Percentiles rank a stretch among this genome's conserved stretches.
These are phyloP conservation scores for Sclerotiophoma versabilis DNA, from an alignment of 2,329 filamentous ascomycete genomes.

Conservation along the genomic window DNA sequence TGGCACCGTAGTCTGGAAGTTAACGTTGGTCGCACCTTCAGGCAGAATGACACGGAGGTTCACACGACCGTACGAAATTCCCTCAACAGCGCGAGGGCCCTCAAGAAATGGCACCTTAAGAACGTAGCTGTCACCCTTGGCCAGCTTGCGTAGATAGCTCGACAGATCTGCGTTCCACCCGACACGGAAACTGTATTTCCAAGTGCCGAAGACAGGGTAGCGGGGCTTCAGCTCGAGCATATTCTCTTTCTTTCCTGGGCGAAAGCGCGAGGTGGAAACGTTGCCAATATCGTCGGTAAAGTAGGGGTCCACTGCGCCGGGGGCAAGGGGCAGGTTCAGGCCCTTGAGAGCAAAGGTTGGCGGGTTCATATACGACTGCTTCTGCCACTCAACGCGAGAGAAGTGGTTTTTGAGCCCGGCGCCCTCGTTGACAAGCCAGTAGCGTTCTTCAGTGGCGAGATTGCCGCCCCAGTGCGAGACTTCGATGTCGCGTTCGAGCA, in stretches of 20 bases:
- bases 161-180: conserved; percentile 92
- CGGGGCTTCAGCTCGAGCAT: conserved; percentile 88
- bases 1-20: conserved; percentile 77
- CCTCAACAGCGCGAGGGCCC: conserved; percentile 85
- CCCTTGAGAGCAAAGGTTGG: conserved; percentile 80
- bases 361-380: conserved; percentile 73
- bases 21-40: conserved; percentile 87
- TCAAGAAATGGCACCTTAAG: conserved; percentile 93
- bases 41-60: conserved; percentile 84
- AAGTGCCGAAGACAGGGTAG: conserved; percentile 95
- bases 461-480: conserved; percentile 99
- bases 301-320: conserved; percentile 86
- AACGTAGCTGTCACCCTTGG: conserved; percentile 74
- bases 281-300: conserved; percentile 97
- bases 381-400: conserved; percentile 58
- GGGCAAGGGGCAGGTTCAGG: conserved; percentile 78
- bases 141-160: conserved; percentile 72
- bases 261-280: conserved; percentile 90
- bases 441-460: conserved; percentile 91
- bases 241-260: conserved; percentile 78
- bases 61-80: conserved; percentile 83
- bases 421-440: conserved; percentile 85
- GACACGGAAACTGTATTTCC: conserved; percentile 97
- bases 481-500: conserved; percentile 89
- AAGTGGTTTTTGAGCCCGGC: conserved; percentile 69